Base-by-base conservation (phyloP, 352 stramenopile species). In the Pythium monospermum region DNA sequence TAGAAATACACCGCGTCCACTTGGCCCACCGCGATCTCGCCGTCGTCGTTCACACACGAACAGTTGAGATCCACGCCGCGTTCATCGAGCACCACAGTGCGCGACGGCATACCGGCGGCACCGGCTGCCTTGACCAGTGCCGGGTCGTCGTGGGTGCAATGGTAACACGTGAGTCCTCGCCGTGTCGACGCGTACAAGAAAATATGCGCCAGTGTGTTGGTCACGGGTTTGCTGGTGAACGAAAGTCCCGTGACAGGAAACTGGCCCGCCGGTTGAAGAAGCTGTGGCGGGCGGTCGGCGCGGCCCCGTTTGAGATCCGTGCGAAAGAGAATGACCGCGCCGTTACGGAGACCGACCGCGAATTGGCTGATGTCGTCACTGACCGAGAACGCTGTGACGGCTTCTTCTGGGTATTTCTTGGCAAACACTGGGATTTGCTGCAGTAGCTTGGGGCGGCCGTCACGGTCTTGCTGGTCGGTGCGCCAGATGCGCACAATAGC, bases 1-100 rank as follows among this genome's bases (percentile, higher is more conserved):
- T 94, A 96, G 46, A 94, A 94, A 64, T 94, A 96, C 12, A 96
- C 78, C 7, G 78, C 83, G 52, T 94, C 85, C 0, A 77, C 85
- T 59, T 94, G 83, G 1, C 83, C 83, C 3, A 94, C 76, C 3
- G 80, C 81, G 11, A 94, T 83, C 38, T 94, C 81, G 22, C 81
- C 83, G 39, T 92, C 83, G 19, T 94, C 83, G 43, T 89, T 94
- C 45, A 92, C 77, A 38, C 79, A 87, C 30, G 77, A 84, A 42
- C 79, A 91, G 49, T 90, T 85, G 27, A 83, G 65, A 51, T 90
- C 83, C 21, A 94, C 79, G 21, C 83, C 83, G 39, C 81, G 79
- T 49, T 94, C 83, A 36, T 94, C 83, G 15, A 94, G 56, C 4
- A 91, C 82, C 2, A 84, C 80, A 13, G 77, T 88, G 10, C 83